A percentile compares a stretch with the other conserved stretches of the same genome.
phyloP scores from a whole-genome alignment of 2,329 filamentous ascomycete genomes.

The Pestalotiopsis sp. region DNA sequence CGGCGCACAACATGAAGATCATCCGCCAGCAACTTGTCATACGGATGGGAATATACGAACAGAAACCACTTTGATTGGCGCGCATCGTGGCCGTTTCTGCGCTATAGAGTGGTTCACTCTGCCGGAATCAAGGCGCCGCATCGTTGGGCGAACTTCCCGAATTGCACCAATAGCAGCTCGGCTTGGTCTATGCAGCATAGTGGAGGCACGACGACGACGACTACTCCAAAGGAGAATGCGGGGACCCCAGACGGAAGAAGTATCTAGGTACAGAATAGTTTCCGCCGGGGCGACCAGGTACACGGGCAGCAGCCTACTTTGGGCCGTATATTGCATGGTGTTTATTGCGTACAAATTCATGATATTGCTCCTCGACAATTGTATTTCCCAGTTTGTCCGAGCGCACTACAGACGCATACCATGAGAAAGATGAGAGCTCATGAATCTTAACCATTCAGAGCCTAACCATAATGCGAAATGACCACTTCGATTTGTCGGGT shows the following conservation, averaged over 20 bases:
- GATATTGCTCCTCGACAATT: no score
- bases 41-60: not conserved
- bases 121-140: not conserved
- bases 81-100: not conserved
- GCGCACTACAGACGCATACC: no score
- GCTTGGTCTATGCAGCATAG: not conserved
- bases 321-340: no score
- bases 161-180: constrained; percentile 3
- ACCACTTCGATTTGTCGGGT: no score
- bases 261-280: not conserved
- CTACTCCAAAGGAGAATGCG: not conserved
- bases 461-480: no score
- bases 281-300: not conserved
- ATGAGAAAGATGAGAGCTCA: no score
- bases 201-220: not conserved
- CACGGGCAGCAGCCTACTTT: not conserved
- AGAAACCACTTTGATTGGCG: not conserved
- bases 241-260: constrained; percentile 5
- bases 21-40: not conserved
- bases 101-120: not conserved
- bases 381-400: no score
- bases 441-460: no score
- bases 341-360: no score
- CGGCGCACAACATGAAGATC: not conserved
- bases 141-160: not conserved